A percentile compares a stretch with the other conserved stretches of the same genome.
Evolutionary conservation across 1,284 basidiomycete species (phyloP).

Genomic region (Fomitopsis betulina): DNA sequence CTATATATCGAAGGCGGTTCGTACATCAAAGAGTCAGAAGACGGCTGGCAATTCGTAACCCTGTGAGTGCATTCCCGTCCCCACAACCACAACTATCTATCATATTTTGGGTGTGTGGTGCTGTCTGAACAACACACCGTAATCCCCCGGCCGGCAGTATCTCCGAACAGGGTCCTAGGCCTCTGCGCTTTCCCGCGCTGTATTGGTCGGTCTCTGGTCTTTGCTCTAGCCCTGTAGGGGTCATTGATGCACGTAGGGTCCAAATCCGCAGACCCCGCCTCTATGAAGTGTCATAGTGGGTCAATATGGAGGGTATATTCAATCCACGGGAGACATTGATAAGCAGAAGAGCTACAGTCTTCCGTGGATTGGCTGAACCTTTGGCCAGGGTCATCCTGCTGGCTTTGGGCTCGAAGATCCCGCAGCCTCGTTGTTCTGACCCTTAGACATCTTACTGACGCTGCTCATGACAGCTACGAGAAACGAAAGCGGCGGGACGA

Average conservation of each 20-base stretch:
- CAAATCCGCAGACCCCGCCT: background rate
- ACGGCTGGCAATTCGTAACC: conserved; percentile 83
- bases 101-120: background rate
- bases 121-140: background rate
- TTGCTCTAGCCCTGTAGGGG: background rate
- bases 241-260: background rate
- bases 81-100: too few species aligned
- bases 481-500: conserved; percentile 61
- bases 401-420: background rate
- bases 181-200: background rate
- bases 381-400: background rate
- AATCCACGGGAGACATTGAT: background rate
- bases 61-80: conserved; percentile 48
- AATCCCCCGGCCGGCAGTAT: background rate
- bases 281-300: background rate
- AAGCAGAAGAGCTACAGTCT: background rate
- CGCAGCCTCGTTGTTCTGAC: background rate
- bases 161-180: background rate
- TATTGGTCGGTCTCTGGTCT: background rate
- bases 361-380: background rate
- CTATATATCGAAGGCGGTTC: conserved; percentile 95
- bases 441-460: background rate
- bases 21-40: conserved; percentile 88
- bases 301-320: background rate
- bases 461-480: conserved; percentile 59